Percentiles rank a stretch among this genome's conserved stretches.
Evolutionary conservation across 2,329 filamentous ascomycete genomes (phyloP).

Genomic region (Verticillium dahliae): DNA sequence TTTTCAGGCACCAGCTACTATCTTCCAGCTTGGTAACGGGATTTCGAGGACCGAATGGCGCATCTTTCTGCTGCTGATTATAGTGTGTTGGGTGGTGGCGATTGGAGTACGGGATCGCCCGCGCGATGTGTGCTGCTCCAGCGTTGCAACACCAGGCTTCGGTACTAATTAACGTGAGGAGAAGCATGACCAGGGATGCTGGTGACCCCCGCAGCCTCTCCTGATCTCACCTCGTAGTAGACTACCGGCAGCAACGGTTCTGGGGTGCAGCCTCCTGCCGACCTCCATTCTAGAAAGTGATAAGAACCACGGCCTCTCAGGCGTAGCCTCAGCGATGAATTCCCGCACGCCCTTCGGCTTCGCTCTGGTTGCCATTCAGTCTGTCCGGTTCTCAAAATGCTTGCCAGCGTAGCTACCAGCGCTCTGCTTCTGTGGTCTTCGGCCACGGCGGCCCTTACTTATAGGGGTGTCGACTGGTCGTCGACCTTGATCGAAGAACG

Average conservation of each 20-base stretch:
- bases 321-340: not conserved
- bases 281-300: not conserved
- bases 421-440: constrained; percentile 10
- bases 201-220: not conserved
- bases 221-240: not conserved
- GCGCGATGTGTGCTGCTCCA: not conserved
- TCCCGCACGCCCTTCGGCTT: not conserved
- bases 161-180: not conserved
- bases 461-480: constrained; percentile 65
- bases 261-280: not conserved
- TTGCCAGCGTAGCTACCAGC: constrained; percentile 6
- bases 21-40: not conserved
- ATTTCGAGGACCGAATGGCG: not conserved
- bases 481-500: constrained; percentile 58
- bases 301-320: not conserved
- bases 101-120: not conserved
- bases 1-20: not conserved
- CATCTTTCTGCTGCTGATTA: not conserved
- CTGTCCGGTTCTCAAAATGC: constrained; percentile 4
- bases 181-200: not conserved
- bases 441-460: constrained; percentile 43
- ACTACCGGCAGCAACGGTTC: not conserved
- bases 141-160: not conserved
- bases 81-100: not conserved
- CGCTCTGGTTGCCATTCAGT: not conserved